Evolutionary conservation across 73 alveolate species (phyloP).

Genomic region (Stentor roeselii): DNA sequence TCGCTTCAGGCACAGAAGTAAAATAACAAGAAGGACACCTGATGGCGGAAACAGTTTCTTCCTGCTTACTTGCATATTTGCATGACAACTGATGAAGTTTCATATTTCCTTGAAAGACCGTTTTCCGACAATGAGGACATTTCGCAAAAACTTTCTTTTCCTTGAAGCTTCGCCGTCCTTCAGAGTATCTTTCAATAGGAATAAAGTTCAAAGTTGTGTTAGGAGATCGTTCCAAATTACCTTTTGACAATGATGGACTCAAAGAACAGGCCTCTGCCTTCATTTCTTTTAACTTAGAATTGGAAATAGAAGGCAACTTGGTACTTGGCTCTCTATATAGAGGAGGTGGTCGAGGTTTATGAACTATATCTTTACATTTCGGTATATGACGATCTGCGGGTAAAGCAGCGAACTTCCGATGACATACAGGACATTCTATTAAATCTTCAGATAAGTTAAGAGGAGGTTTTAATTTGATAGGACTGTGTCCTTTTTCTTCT

Average conservation of each 20-base stretch:
- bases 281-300: not conserved
- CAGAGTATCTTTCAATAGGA: not conserved
- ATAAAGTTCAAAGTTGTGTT: not conserved
- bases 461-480: constrained; percentile 19
- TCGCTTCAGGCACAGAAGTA: not conserved
- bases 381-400: constrained; percentile 69
- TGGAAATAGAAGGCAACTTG: not conserved
- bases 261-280: not conserved
- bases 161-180: not conserved
- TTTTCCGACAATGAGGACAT: not conserved
- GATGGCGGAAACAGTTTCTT: not conserved
- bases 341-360: constrained; percentile 49
- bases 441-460: constrained; percentile 33
- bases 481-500: not conserved
- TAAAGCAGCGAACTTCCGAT: constrained; percentile 42
- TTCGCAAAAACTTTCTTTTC: not conserved
- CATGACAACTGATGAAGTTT: not conserved
- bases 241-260: not conserved
- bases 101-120: not conserved
- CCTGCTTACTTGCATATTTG: not conserved
- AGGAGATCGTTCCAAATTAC: not conserved
- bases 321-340: constrained; percentile 2
- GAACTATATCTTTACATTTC: constrained; percentile 50
- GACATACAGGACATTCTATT: constrained; percentile 52
- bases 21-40: not conserved